Conservation (phyloP, 179 eudicot species). For the Gypsophila paniculata region DNA sequence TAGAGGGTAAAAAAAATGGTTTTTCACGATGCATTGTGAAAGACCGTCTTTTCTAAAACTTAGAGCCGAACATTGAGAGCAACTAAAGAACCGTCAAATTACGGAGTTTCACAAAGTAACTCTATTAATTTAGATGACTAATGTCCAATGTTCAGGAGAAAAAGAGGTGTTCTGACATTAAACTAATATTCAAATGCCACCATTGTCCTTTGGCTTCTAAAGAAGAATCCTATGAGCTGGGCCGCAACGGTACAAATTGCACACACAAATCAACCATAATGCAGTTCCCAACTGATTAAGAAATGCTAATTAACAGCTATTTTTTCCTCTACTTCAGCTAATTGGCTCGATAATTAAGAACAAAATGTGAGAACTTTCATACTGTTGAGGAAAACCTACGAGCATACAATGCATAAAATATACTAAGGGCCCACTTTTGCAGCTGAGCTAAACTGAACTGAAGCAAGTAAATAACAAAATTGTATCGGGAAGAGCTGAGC, state of each 20-base stretch:
- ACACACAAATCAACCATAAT: conserved; percentile 12
- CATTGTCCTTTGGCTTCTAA: conserved; percentile 19
- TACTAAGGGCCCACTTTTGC: no score
- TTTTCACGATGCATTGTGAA: no score
- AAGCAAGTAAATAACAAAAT: no score
- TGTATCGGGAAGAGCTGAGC: no score
- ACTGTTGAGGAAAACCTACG: neutral
- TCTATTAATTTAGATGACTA: neutral
- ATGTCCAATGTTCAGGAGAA: neutral
- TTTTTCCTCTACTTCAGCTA: conserved; percentile 4
- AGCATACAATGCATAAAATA: neutral
- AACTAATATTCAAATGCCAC: conserved; percentile 14
- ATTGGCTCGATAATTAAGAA: neutral
- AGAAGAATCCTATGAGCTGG: conserved; percentile 25
- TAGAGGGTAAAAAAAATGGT: no score
- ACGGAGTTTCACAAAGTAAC: no score
- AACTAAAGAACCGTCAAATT: no score
- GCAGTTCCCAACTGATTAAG: conserved; percentile 7
- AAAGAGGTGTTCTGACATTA: conserved; percentile 1
- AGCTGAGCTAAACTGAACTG: no score
- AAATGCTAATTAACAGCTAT: neutral
- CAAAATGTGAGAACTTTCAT: neutral
- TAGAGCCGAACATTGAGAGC: no score
- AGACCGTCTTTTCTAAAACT: no score
- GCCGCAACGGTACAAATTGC: conserved; percentile 8